phyloP scores from a whole-genome alignment of 805 yeast genomes.

The Metschnikowia kofuensis region DNA sequence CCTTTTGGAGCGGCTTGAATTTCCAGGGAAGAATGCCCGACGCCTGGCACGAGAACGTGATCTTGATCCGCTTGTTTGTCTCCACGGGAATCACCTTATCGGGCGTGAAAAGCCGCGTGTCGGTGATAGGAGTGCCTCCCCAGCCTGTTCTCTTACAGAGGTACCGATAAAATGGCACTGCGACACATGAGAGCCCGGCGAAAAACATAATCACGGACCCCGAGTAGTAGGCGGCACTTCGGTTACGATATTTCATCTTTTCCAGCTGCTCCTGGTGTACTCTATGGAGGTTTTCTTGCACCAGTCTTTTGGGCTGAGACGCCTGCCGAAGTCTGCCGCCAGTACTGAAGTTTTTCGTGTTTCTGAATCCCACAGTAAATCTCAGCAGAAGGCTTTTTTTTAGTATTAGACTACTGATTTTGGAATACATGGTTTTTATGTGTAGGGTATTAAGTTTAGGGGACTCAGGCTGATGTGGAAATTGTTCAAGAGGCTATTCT shows the following conservation, averaged over 20 bases:
- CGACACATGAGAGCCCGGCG: constrained; percentile 77
- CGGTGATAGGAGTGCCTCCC: constrained; percentile 95
- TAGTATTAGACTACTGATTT: constrained; percentile 5
- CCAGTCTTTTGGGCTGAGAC: constrained; percentile 1
- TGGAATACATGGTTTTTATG: neutral
- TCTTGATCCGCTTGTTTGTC: constrained; percentile 72
- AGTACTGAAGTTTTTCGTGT: constrained; percentile 1
- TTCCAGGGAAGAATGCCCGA: constrained; percentile 92
- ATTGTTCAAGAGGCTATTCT: too few relatives aligned
- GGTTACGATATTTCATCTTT: constrained; percentile 35
- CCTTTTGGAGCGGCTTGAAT: constrained; percentile 90
- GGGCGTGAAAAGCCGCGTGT: constrained; percentile 70
- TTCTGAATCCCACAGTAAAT: neutral
- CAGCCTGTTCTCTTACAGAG: constrained; percentile 93
- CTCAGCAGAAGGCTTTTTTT: too few relatives aligned
- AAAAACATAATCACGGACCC: constrained; percentile 68
- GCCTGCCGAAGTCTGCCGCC: constrained; percentile 2
- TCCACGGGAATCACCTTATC: constrained; percentile 89
- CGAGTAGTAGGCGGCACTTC: constrained; percentile 63
- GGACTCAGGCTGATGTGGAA: too few relatives aligned
- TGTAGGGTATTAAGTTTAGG: too few relatives aligned
- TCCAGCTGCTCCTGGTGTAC: constrained; percentile 24
- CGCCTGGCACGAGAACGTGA: constrained; percentile 90
- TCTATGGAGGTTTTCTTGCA: constrained; percentile 7
- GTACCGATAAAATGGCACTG: constrained; percentile 90